phyloP scores from a whole-genome alignment of 345 rosid species.

The Eucalyptus tenuipes region DNA sequence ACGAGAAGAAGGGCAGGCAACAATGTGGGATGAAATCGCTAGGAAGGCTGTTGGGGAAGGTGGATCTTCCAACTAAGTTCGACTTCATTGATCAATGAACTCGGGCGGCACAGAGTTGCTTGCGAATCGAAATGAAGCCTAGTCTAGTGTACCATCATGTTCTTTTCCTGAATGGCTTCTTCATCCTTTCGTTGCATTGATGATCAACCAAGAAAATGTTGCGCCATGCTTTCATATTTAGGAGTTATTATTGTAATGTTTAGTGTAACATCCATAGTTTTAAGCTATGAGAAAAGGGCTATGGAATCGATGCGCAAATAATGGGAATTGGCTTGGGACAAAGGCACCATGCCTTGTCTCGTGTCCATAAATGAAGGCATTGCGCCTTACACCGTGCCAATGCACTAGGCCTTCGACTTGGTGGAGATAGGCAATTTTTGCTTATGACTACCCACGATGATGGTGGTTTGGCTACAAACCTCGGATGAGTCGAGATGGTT shows the following conservation, averaged over 20 bases:
- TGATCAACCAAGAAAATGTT: not conserved
- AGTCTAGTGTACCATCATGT: not conserved
- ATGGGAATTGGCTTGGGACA: too few relatives aligned
- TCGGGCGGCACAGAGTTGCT: not conserved
- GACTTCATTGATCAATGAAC: not conserved
- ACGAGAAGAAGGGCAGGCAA: not conserved
- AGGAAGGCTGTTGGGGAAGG: constrained; percentile 9
- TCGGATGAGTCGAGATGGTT: fast-evolving
- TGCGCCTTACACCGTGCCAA: fast-evolving
- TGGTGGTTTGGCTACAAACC: not conserved
- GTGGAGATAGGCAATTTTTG: too few relatives aligned
- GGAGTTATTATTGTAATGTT: not conserved
- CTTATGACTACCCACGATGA: too few relatives aligned
- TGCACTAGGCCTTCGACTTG: too few relatives aligned
- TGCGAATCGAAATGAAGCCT: not conserved
- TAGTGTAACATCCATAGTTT: too few relatives aligned
- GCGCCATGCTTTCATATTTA: not conserved
- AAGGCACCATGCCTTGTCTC: too few relatives aligned
- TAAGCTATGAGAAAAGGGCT: too few relatives aligned
- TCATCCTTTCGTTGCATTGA: not conserved
- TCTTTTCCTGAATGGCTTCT: not conserved
- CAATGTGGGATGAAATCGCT: not conserved
- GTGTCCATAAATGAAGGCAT: too few relatives aligned
- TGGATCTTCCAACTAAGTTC: constrained; percentile 1
- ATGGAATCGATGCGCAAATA: too few relatives aligned